These are phyloP conservation scores for Chiua virens DNA, from an alignment of 768 basidiomycete genomes.

Conservation along the genomic window DNA sequence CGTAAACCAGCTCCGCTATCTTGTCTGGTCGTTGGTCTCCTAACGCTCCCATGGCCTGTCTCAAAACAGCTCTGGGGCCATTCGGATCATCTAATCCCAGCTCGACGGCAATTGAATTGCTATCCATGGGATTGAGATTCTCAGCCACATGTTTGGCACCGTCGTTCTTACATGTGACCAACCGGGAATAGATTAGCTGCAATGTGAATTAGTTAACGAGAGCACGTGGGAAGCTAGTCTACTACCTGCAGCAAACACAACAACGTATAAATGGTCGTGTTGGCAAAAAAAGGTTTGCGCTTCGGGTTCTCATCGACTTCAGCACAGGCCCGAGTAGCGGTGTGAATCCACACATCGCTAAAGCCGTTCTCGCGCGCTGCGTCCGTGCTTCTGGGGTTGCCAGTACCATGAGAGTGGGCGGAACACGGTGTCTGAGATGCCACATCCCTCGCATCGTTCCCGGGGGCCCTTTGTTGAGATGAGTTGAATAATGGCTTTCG, in stretches of 20 bases:
- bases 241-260: constrained; percentile 83
- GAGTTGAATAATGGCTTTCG: constrained; percentile 81
- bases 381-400: neutral
- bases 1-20: constrained; percentile 72
- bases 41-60: constrained; percentile 63
- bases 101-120: constrained; percentile 80
- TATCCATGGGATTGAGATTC: constrained; percentile 62
- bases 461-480: constrained; percentile 55
- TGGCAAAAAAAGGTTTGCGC: constrained; percentile 77
- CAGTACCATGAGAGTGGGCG: constrained; percentile 4
- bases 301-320: constrained; percentile 32
- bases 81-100: constrained; percentile 85
- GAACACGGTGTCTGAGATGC: constrained; percentile 28
- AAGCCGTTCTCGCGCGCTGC: constrained; percentile 6
- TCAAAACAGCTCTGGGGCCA: constrained; percentile 64
- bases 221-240: constrained; percentile 1
- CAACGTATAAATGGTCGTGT: constrained; percentile 90
- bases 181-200: constrained; percentile 86
- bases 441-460: constrained; percentile 29
- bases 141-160: constrained; percentile 68
- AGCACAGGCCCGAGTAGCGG: constrained; percentile 17
- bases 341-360: constrained; percentile 63
- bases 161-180: constrained; percentile 82
- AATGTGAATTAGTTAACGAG: constrained; percentile 6
- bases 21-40: constrained; percentile 48